phyloP scores from a whole-genome alignment of 768 basidiomycete genomes.

The Lyophyllum decastes region DNA sequence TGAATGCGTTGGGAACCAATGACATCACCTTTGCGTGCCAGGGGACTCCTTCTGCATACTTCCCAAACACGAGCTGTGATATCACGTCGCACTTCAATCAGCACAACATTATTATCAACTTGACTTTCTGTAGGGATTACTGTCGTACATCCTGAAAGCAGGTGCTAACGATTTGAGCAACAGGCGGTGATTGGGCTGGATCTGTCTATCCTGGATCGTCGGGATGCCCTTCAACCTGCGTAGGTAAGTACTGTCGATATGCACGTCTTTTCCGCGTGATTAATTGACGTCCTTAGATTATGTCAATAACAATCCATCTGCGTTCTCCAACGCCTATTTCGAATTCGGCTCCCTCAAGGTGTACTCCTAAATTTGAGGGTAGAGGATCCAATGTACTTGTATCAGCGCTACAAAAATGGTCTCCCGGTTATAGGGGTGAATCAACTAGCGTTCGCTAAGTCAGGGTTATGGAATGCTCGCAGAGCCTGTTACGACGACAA shows the following conservation, averaged over 20 bases:
- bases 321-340: slow-evolving; percentile 70
- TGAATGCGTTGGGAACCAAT: background rate
- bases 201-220: slow-evolving; percentile 38
- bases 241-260: slow-evolving; percentile 40
- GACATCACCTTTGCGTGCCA: slow-evolving; percentile 18
- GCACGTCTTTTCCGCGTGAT: background rate
- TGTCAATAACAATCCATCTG: slow-evolving; percentile 62
- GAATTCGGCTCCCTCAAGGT: slow-evolving; percentile 58
- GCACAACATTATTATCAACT: slow-evolving; percentile 45
- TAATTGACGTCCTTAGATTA: slow-evolving; percentile 37
- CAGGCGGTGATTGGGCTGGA: slow-evolving; percentile 63
- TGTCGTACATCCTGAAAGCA: slow-evolving; percentile 19
- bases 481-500: too few species aligned
- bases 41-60: slow-evolving; percentile 59
- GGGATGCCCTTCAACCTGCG: slow-evolving; percentile 59
- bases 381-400: background rate
- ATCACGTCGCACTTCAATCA: slow-evolving; percentile 52
- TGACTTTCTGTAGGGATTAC: slow-evolving; percentile 32
- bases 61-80: slow-evolving; percentile 50
- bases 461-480: too few species aligned
- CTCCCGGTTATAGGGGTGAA: too few species aligned
- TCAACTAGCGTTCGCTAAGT: too few species aligned
- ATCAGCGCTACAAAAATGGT: background rate
- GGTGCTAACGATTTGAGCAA: background rate
- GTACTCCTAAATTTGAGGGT: slow-evolving; percentile 5